Evolutionary conservation across 2,329 filamentous ascomycete species (phyloP).

Genomic region (Exophiala oligosperma): DNA sequence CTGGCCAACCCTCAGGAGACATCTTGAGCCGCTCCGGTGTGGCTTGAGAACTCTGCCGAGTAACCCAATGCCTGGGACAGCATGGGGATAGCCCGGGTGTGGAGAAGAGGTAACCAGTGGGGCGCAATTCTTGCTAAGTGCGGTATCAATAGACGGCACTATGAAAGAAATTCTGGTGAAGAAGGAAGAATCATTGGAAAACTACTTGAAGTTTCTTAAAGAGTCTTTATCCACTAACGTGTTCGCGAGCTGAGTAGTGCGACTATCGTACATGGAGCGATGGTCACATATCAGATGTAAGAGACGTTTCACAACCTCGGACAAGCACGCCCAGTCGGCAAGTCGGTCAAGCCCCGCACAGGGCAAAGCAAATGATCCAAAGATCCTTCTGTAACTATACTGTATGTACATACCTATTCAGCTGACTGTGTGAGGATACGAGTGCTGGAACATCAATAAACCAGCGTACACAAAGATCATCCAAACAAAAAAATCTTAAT

Average conservation of each 20-base stretch:
- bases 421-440: too few relatives aligned
- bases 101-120: constrained; percentile 9
- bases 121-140: background rate
- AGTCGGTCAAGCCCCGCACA: background rate
- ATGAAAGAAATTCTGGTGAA: background rate
- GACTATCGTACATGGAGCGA: too few relatives aligned
- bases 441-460: too few relatives aligned
- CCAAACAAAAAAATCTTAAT: background rate
- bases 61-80: background rate
- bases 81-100: constrained; percentile 16
- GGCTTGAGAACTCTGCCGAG: background rate
- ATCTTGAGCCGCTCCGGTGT: background rate
- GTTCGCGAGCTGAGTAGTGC: too few relatives aligned
- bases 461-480: too few relatives aligned
- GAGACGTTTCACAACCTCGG: background rate
- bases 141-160: background rate
- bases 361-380: background rate
- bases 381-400: background rate
- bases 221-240: too few relatives aligned
- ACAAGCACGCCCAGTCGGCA: background rate
- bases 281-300: too few relatives aligned
- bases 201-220: too few relatives aligned
- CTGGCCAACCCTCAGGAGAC: constrained; percentile 2
- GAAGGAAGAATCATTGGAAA: too few relatives aligned
- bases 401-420: background rate